Evolutionary conservation across 2,329 filamentous ascomycete species (phyloP).

Genomic region (Lasiodiplodia sp.): DNA sequence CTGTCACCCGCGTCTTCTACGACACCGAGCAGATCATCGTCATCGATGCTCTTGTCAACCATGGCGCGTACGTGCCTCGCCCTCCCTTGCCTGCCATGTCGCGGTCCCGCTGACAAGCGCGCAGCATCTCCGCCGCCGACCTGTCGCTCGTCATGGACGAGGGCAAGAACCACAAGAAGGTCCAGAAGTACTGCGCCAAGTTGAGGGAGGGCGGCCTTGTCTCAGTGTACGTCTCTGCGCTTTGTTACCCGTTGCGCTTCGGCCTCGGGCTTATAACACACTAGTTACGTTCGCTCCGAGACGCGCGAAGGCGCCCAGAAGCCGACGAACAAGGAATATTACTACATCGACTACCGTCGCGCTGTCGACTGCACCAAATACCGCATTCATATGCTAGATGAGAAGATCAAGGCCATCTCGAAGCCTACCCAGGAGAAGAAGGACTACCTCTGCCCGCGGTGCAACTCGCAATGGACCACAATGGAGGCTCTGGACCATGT

Average conservation of each 20-base stretch:
- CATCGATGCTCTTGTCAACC: constrained; percentile 78
- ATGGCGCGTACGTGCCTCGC: constrained; percentile 65
- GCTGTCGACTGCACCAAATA: constrained; percentile 97
- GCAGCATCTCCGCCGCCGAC: constrained; percentile 82
- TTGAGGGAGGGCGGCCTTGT: constrained; percentile 87
- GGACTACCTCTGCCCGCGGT: constrained; percentile 85
- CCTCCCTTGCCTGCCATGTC: constrained; percentile 17
- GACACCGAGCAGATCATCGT: constrained; percentile 83
- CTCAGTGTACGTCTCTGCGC: constrained; percentile 67
- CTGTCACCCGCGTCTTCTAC: constrained; percentile 85
- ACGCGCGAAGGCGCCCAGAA: constrained; percentile 81
- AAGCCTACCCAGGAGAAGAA: constrained; percentile 83
- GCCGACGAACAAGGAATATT: constrained; percentile 88
- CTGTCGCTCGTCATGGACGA: constrained; percentile 76
- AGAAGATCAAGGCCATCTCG: constrained; percentile 84
- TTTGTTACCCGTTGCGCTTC: neutral
- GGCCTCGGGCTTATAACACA: neutral
- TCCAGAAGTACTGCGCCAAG: constrained; percentile 86
- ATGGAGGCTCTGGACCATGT: constrained; percentile 86
- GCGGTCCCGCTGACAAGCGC: constrained; percentile 31
- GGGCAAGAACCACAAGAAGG: constrained; percentile 87
- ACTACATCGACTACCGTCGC: constrained; percentile 93
- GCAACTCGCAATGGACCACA: constrained; percentile 84
- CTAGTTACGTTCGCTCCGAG: constrained; percentile 75
- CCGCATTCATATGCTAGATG: constrained; percentile 86